Evolutionary conservation across 805 yeast species (phyloP), one percentile per base, ranked within the genome.

Genomic region (Metschnikowia picachoensis): DNA sequence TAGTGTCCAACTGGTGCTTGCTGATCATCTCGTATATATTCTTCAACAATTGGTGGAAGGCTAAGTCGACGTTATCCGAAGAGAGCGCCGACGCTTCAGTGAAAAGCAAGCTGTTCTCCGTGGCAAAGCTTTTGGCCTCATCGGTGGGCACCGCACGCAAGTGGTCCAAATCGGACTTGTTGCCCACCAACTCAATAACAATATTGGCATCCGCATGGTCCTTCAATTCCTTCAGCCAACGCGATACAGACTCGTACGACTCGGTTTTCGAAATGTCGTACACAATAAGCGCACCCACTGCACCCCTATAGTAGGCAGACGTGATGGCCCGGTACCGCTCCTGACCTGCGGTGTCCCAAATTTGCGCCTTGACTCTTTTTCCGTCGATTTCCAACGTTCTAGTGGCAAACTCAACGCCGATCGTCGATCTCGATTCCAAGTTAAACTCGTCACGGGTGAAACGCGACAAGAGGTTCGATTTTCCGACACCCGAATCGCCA

Each of bases 261-360:
- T 85, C 90, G 12, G 91, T 79, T 73, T 92, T 92, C 49, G 97
- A 82, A 60, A 92, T 92, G 71, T 92, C 99, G 69, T 92, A 92
- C 53, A 92, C 96, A 48, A 92, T 85, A 60, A 92, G 77, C 4
- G 98, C 98, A 49, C 99, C 99, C 44, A 91, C 96, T 1, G 99
- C 98, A 35, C 98, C 99, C 64, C 99, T 80, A 67, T 92, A 92
- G 72, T 92, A 92, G 6, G 98, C 98, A 47, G 94, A 83, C 30
- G 99, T 94, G 66, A 92, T 92, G 37, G 99, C 98, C 60, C 99
- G 82, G 74, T 94, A 92, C 67, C 99, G 82, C 69, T 92, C 99
- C 73, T 92, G 99, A 51, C 99, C 99, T 2, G 99, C 99, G 32
- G 99, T 92, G 68, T 92, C 99, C 99, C 99, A 92, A 57, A 90